Conservation (phyloP, 2,329 filamentous ascomycete species). For the Delphinella strobiligena region DNA sequence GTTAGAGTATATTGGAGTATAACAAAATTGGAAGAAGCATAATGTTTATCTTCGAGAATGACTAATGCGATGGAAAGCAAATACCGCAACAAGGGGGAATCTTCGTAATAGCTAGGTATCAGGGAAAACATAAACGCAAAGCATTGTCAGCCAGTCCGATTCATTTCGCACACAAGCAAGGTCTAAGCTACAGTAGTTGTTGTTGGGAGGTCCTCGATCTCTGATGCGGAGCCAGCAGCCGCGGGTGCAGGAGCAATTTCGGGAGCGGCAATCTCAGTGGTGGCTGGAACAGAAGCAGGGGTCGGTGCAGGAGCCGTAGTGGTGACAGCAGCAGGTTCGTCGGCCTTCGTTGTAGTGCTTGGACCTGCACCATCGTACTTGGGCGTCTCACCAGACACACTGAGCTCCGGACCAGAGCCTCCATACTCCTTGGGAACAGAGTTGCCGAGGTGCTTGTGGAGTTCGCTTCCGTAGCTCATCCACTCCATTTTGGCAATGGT, state of each 20-base stretch:
- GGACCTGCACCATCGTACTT: conserved; percentile 17
- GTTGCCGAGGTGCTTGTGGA: conserved; percentile 54
- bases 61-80: no score
- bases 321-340: background rate
- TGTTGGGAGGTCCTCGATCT: background rate
- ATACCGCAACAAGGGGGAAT: background rate
- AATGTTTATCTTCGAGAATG: no score
- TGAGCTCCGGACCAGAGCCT: conserved; percentile 50
- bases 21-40: no score
- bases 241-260: background rate
- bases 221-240: no score
- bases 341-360: background rate
- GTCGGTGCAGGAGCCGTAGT: background rate
- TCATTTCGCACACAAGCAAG: background rate
- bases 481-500: conserved; percentile 38
- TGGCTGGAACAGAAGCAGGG: background rate
- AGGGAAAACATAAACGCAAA: background rate
- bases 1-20: no score
- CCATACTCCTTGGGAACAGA: conserved; percentile 68
- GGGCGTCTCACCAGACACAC: conserved; percentile 30
- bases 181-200: no score
- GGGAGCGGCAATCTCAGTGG: background rate
- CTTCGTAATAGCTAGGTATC: background rate
- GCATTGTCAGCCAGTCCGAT: background rate
- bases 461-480: conserved; percentile 47